Evolutionary conservation across 1,139 yeast genomes (phyloP).

Genomic region (Lodderomyces theae): DNA sequence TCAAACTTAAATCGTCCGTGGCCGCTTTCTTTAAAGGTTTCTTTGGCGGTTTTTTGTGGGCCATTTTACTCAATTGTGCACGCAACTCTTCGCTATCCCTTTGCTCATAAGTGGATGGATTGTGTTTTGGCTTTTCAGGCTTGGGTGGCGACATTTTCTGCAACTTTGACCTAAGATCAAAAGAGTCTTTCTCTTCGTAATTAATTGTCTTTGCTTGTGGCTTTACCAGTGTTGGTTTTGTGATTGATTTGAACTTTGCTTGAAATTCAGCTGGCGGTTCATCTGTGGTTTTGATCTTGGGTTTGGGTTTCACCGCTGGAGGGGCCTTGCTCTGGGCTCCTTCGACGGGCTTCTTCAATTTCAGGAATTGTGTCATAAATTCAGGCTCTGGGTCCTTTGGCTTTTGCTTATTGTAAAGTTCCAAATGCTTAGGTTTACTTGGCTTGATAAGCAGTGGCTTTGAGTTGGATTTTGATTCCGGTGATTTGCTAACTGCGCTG

Average conservation of each 20-base stretch:
- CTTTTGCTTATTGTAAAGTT: constrained; percentile 7
- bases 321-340: constrained; percentile 4
- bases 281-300: constrained; percentile 2
- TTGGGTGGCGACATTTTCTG: constrained; percentile 7
- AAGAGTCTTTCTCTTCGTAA: constrained; percentile 5
- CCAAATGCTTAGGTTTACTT: constrained; percentile 10
- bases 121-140: constrained; percentile 12
- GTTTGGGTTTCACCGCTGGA: constrained; percentile 7
- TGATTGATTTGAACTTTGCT: constrained; percentile 10
- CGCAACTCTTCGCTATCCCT: constrained; percentile 24
- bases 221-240: background rate
- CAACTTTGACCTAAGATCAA: constrained; percentile 6
- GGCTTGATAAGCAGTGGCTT: background rate
- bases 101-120: constrained; percentile 18
- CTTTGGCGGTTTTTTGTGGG: constrained; percentile 1
- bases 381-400: constrained; percentile 5
- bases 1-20: background rate
- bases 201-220: constrained; percentile 1
- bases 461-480: constrained; percentile 7
- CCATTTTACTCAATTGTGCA: constrained; percentile 22
- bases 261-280: constrained; percentile 15
- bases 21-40: constrained; percentile 2
- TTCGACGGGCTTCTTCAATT: constrained; percentile 4
- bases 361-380: constrained; percentile 8
- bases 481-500: constrained; percentile 14